Conservation (phyloP, 2,329 filamentous ascomycete species). For the Chaetomium olivaceum region DNA sequence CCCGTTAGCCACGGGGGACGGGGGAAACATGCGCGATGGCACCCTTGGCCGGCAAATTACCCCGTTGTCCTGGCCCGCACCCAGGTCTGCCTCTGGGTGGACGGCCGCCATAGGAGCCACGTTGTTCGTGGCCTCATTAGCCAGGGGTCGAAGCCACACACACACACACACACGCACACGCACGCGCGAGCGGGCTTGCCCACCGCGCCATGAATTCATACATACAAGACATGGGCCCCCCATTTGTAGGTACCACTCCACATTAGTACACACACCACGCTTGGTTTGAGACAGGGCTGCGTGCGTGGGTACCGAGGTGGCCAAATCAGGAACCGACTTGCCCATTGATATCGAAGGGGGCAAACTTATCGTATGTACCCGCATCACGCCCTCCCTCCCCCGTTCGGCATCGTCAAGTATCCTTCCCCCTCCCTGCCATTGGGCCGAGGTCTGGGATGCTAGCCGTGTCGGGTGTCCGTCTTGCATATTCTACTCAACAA, state of each 20-base stretch:
- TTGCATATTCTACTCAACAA: background rate
- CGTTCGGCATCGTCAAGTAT: background rate
- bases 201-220: conserved; percentile 29
- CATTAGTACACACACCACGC: background rate
- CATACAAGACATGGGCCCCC: background rate
- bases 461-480: conserved; percentile 16
- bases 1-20: conserved; percentile 8
- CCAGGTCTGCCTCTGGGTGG: conserved; percentile 25
- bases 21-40: conserved; percentile 12
- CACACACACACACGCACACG: background rate
- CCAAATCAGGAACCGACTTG: conserved; percentile 25
- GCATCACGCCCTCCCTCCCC: background rate
- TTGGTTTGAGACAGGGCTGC: conserved; percentile 20
- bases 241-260: background rate
- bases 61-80: conserved; percentile 32
- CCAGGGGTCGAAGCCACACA: conserved; percentile 30
- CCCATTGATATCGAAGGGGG: conserved; percentile 21
- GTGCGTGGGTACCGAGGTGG: conserved; percentile 18
- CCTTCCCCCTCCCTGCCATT: conserved; percentile 18
- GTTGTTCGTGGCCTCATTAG: conserved; percentile 39
- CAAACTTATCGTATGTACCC: conserved; percentile 19
- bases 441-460: conserved; percentile 16
- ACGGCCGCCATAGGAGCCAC: conserved; percentile 40
- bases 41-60: conserved; percentile 35
- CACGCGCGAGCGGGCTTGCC: conserved; percentile 26